Base-by-base conservation (phyloP, 2,329 filamentous ascomycete genomes). In the Xylariaceae sp. region DNA sequence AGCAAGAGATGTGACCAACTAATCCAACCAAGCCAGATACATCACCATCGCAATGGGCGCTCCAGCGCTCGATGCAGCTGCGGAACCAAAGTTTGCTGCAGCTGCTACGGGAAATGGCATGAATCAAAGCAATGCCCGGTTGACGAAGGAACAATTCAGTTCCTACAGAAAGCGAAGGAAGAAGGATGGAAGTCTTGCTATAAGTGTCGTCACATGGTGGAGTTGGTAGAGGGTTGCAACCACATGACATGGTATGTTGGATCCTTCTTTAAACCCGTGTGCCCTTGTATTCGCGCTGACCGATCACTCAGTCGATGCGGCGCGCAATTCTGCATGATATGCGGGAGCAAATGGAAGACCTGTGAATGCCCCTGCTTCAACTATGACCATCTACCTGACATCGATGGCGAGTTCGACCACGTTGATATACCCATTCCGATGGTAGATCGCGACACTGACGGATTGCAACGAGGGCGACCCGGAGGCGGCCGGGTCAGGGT, bases 321-420 rank as follows among this genome's bases (percentile, higher is more conserved):
- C 48, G 89, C 89, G 28, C 82, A 95, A 62, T 95, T 95, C 64
- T 96, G 91, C 72, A 91, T 94, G 82, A 79, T 89, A 22, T 96
- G 91, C 66, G 90, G 88, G 18, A 67, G 75, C 31, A 88, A 88
- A 61, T 95, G 90, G 90, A 93, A 90, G 71, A 84, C 78, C 1
- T 96, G 90, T 65, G 83, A 88, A 48, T 96, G 90, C 60, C 86
- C 88, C 0, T 89, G 85, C 83, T 91, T 92, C 74, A 88, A 85
- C 65, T 82, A 85, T 61, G 78, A 82, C 22, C 22, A 28, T 28
- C 22, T 28, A 28, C 4, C 4, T 22, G 58, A 67, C 3, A 66
- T 73, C 47, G 73, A 72, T 12, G 83, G 87, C 57, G 74, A 74
- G 3, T 66, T 82, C 10, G 73, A 78, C 13, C 76, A 82, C 53